These are phyloP conservation scores for Anacardium occidentale DNA, from an alignment of 345 rosid species.

Conservation along the genomic window DNA sequence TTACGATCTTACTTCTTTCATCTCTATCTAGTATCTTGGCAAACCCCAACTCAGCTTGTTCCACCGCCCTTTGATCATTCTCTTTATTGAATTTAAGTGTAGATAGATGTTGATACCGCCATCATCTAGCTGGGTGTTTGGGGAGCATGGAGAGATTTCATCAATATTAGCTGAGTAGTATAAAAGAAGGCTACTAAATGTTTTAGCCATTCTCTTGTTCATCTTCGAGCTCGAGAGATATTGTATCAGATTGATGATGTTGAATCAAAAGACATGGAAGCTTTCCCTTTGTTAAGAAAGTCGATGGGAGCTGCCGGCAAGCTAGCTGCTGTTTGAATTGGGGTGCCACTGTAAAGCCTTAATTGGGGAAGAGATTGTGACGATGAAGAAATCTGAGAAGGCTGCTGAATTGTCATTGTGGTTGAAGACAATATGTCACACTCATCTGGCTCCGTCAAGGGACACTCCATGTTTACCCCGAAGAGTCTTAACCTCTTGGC, in stretches of 20 bases:
- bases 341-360: constrained; percentile 43
- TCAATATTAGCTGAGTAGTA: too few species aligned
- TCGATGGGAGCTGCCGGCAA: constrained; percentile 18
- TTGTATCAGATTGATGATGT: too few species aligned
- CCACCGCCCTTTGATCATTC: neutral
- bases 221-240: too few species aligned
- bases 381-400: constrained; percentile 23
- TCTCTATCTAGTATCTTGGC: neutral
- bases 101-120: too few species aligned
- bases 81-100: neutral
- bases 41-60: constrained; percentile 7
- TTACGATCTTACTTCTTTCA: neutral
- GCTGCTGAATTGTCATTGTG: constrained; percentile 22
- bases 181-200: too few species aligned
- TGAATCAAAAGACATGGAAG: constrained; percentile 48
- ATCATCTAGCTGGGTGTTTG: too few species aligned
- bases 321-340: constrained; percentile 9
- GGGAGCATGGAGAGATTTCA: too few species aligned
- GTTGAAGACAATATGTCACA: constrained; percentile 33
- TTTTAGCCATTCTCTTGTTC: neutral
- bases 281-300: constrained; percentile 43
- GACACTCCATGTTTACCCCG: constrained; percentile 95
- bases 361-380: constrained; percentile 30
- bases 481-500: constrained; percentile 81
- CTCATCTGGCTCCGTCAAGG: constrained; percentile 35